Conservation (phyloP, 1,139 yeast species). For the Tardiomyces blankii region DNA sequence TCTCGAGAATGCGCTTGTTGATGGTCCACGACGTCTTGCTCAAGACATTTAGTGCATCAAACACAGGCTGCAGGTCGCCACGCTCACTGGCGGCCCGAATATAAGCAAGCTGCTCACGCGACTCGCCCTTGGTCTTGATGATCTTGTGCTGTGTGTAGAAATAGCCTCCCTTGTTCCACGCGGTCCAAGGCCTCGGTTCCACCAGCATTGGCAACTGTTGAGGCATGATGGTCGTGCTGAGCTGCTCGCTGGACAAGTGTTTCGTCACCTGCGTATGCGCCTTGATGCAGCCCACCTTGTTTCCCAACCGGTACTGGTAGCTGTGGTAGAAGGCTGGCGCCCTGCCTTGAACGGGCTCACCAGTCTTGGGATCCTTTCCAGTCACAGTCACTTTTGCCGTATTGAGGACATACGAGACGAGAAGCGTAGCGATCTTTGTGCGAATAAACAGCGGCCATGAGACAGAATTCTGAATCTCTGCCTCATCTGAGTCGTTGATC, state of each 20-base stretch:
- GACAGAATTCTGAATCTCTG: constrained; percentile 17
- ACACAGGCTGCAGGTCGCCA: constrained; percentile 53
- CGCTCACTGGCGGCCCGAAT: constrained; percentile 72
- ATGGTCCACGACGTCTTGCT: constrained; percentile 93
- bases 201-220: constrained; percentile 90
- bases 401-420: constrained; percentile 63
- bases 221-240: constrained; percentile 66
- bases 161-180: constrained; percentile 78
- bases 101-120: constrained; percentile 86
- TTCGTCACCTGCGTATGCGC: constrained; percentile 60
- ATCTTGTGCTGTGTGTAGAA: constrained; percentile 49
- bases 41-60: constrained; percentile 75
- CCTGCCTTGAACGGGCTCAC: constrained; percentile 48
- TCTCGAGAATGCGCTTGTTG: constrained; percentile 56
- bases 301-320: constrained; percentile 71
- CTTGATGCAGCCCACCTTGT: constrained; percentile 70
- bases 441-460: constrained; percentile 58
- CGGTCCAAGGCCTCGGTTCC: constrained; percentile 78
- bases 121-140: constrained; percentile 60
- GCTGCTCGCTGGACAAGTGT: constrained; percentile 55
- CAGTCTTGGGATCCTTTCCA: constrained; percentile 72
- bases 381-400: constrained; percentile 72
- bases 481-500: background rate
- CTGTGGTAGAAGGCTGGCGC: constrained; percentile 91
- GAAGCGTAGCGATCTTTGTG: constrained; percentile 74